Base-by-base conservation (phyloP, 1,284 basidiomycete species). In the Athelia psychrophila region DNA sequence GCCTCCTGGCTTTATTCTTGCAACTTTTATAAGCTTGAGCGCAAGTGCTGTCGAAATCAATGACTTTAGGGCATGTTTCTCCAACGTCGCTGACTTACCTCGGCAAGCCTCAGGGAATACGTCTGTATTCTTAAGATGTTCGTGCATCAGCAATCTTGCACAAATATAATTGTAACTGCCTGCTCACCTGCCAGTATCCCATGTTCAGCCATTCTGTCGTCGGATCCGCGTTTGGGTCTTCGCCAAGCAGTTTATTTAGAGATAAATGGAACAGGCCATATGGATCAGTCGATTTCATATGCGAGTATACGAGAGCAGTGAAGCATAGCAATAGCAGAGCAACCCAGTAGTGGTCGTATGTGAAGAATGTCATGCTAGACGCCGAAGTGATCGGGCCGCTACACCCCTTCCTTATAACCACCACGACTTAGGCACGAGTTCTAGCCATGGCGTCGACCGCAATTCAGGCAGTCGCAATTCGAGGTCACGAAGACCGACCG, bases 401-500 rank as follows among this genome's bases (percentile, higher is more conserved):
- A 13, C 27, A 30, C 27, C 27, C 13, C 27, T 30, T 30, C 5
- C 27, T 30, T 30, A 13, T 13, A 5, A 30, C 27, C 13, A 30
- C 27, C 27, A 30, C 27, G 27, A 30, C 27, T 13, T 30, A 30
- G 27, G 6, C 27, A 30, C 27, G 27, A 5, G 27, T 30, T 30
- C 13, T 30, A 30, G 27, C 27, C 6, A 44, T 25, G 25, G 25
- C 42, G 42, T n/a, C 86, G 85, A 79, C 86, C 49, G 79, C 83
- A 60, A 88, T 91, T 56, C 89, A 91, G 67, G 81, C 87, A 50
- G 76, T 91, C 58, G 77, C 79, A 69, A 77, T 91, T 56, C 79
- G 79, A 35, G 77, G 75, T 59, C 79, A 82, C 61, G 88, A 91
- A 66, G 82, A 86, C 54, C 83, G 88, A 49, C 62, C 72, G 2